Conservation (phyloP, 106 monocot species). For the Ottelia alismoides region DNA sequence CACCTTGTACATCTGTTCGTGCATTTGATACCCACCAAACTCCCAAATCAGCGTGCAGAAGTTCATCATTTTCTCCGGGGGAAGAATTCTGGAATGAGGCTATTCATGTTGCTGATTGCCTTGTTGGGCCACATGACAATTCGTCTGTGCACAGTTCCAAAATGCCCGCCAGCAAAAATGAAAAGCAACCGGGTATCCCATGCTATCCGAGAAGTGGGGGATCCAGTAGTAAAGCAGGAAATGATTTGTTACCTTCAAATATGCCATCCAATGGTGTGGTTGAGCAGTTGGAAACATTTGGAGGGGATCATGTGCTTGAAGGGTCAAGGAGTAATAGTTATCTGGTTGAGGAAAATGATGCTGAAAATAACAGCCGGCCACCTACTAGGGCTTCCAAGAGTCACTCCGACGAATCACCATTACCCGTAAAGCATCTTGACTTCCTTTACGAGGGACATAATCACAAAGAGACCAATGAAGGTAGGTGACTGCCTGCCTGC, state of each 20-base stretch:
- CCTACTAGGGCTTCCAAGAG: not conserved
- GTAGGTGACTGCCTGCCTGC: no score
- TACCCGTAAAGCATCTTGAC: slow-evolving; percentile 92
- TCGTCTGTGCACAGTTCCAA: slow-evolving; percentile 4
- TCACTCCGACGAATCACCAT: slow-evolving; percentile 36
- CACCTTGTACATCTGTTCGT: slow-evolving; percentile 9
- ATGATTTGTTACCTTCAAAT: slow-evolving; percentile 21
- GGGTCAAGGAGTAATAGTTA: not conserved
- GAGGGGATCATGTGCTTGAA: not conserved
- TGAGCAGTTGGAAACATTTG: slow-evolving; percentile 7
- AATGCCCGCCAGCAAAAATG: not conserved
- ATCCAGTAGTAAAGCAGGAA: slow-evolving; percentile 12
- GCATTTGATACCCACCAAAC: slow-evolving; percentile 14
- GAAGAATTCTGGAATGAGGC: slow-evolving; percentile 98
- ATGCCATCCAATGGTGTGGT: slow-evolving; percentile 8
- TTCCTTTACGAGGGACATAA: slow-evolving; percentile 47
- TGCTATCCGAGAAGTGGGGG: slow-evolving; percentile 3
- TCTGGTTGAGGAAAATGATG: slow-evolving; percentile 10
- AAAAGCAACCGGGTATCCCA: not conserved
- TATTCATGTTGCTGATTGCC: slow-evolving; percentile 79
- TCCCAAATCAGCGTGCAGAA: slow-evolving; percentile 47
- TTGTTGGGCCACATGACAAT: slow-evolving; percentile 23
- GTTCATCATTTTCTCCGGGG: slow-evolving; percentile 77
- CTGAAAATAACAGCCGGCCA: slow-evolving; percentile 8
- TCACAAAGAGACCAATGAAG: slow-evolving; percentile 4